A percentile compares a stretch with the other conserved stretches of the same genome.
phyloP scores from a whole-genome alignment of 2,329 filamentous ascomycete species.

The Huntiella abstrusa region DNA sequence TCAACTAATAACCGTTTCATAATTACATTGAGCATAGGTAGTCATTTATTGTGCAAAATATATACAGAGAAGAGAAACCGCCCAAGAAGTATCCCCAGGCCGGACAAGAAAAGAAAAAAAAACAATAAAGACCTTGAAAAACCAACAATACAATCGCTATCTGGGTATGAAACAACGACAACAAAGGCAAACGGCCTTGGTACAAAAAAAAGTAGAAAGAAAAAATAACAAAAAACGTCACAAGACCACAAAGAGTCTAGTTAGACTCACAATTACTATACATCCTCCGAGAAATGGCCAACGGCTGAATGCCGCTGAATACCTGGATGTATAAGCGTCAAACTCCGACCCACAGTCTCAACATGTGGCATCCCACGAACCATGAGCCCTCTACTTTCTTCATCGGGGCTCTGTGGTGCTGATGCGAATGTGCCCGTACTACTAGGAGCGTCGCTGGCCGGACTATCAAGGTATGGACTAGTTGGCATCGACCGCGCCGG shows the following conservation, averaged over 20 bases:
- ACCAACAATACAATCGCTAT: background rate
- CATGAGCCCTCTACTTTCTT: background rate
- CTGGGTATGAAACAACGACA: background rate
- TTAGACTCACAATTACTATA: constrained; percentile 3
- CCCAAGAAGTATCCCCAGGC: too few relatives aligned
- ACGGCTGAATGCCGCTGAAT: constrained; percentile 9
- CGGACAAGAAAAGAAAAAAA: background rate
- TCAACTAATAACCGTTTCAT: too few relatives aligned
- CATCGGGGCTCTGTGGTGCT: background rate
- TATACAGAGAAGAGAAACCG: too few relatives aligned
- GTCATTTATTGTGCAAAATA: too few relatives aligned
- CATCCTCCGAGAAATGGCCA: constrained; percentile 10
- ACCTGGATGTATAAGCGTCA: constrained; percentile 8
- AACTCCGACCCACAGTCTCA: constrained; percentile 6
- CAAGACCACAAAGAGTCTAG: background rate
- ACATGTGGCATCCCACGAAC: constrained; percentile 2
- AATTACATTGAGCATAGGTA: too few relatives aligned
- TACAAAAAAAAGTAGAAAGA: background rate
- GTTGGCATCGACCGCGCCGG: constrained; percentile 32
- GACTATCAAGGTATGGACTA: constrained; percentile 18
- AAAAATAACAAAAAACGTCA: background rate
- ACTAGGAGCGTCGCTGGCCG: background rate
- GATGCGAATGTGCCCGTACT: background rate
- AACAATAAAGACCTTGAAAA: background rate
- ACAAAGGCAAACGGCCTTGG: background rate